Base-by-base conservation (phyloP, 2,329 filamentous ascomycete genomes). In the Alternaria sp. region DNA sequence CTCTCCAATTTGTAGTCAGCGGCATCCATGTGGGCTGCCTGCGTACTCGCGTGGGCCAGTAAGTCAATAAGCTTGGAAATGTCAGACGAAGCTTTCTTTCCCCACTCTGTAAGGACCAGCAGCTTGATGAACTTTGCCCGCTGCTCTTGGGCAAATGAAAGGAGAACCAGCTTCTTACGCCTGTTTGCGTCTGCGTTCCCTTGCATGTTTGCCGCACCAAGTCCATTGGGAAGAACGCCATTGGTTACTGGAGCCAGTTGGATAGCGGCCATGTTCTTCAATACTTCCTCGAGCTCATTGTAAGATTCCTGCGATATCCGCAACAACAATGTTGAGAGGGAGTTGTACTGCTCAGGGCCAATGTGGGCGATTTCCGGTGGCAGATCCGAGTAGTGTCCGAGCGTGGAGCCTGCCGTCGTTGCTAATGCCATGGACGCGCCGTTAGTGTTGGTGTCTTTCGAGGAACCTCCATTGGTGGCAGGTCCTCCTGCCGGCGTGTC, bases 111-210 rank as follows among this genome's bases (percentile, higher is more conserved):
- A 47, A 99, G 89, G 22, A 99, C 93, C 20, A 97, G 84, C 7
- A 94, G 87, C 81, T 99, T 98, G 76, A 96, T 92, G 84, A 96
- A 98, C 81, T 92, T 93, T 30, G 90, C 88, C 73, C 97, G 90
- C 72, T 91, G 88, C 22, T 88, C 86, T 75, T 94, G 90, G 8
- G 91, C 88, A 80, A 95, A 96, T 43, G 91, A 87, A 60, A 97
- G 79, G 54, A 97, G 78, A 36, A 84, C 80, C 28, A 87, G 80
- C 79, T 97, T 97, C 80, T 96, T 97, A 48, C 69, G 66, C 51
- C 69, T 67, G 65, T 71, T 79, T 14, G 68, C 61, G 16, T 74
- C 69, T 14, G 68, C 61, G 34, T 67, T 72, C n/a, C 73, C 71
- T 18, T 63, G 62, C 4, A 73, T 71, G 53, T 77, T 78, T 30